Conservation (phyloP, 305 asterid genomes). For the Withania somnifera region DNA sequence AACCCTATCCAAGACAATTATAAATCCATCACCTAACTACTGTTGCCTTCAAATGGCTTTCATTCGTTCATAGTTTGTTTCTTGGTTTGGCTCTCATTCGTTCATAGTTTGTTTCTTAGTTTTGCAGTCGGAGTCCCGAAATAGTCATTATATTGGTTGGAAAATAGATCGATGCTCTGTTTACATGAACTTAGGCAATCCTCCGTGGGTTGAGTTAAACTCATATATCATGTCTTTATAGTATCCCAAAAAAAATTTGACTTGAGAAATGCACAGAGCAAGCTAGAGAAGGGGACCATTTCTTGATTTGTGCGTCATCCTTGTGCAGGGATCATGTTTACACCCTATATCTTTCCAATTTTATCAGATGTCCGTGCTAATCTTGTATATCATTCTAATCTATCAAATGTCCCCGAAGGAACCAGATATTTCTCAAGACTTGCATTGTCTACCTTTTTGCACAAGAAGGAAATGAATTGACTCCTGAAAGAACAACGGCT, state of each 20-base stretch:
- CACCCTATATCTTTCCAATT: neutral
- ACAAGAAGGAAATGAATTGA: neutral
- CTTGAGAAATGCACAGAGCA: slow-evolving; percentile 25
- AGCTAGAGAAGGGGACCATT: slow-evolving; percentile 12
- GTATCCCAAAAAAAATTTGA: slow-evolving; percentile 24
- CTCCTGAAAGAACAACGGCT: neutral
- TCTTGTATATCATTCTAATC: neutral
- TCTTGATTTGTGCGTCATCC: neutral
- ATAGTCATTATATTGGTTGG: no score
- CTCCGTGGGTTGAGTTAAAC: no score
- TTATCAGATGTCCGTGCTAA: neutral
- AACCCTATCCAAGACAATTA: no score
- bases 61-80: slow-evolving; percentile 11
- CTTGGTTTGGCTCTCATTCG: slow-evolving; percentile 13
- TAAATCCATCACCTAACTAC: neutral
- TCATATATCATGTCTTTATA: no score
- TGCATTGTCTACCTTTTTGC: neutral
- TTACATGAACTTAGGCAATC: slow-evolving; percentile 12
- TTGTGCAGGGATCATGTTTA: neutral
- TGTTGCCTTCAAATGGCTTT: slow-evolving; percentile 15
- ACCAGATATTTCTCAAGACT: neutral
- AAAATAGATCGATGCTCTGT: slow-evolving; percentile 23
- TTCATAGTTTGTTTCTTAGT: slow-evolving; percentile 18
- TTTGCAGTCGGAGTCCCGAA: slow-evolving; percentile 10
- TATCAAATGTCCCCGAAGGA: neutral